These are phyloP conservation scores for Aspergillus carbonarius DNA, from an alignment of 2,329 filamentous ascomycete genomes.

Conservation along the genomic window DNA sequence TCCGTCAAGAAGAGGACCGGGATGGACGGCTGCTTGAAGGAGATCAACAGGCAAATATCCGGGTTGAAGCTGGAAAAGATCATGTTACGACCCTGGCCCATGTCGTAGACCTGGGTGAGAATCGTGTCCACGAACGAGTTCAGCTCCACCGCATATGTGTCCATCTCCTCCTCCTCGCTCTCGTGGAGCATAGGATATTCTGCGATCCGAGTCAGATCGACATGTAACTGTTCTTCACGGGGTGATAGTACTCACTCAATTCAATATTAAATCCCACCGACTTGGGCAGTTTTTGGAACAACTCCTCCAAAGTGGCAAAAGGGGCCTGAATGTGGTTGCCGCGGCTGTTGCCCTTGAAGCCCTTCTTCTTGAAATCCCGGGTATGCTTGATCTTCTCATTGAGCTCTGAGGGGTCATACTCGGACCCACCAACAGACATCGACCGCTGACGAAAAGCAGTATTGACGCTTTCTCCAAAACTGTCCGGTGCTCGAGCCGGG, in stretches of 20 bases:
- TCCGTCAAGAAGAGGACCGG: slow-evolving; percentile 94
- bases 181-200: slow-evolving; percentile 98
- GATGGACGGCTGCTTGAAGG: slow-evolving; percentile 96
- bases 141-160: slow-evolving; percentile 90
- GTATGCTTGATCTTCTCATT: slow-evolving; percentile 96
- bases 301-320: slow-evolving; percentile 90
- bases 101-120: slow-evolving; percentile 82
- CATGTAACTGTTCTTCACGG: slow-evolving; percentile 24
- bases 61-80: slow-evolving; percentile 98
- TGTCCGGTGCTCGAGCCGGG: slow-evolving; percentile 32
- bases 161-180: slow-evolving; percentile 93
- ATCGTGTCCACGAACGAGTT: slow-evolving; percentile 97
- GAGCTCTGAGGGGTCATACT: slow-evolving; percentile 42
- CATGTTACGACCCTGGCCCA: slow-evolving; percentile 79
- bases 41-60: slow-evolving; percentile 89
- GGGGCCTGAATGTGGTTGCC: slow-evolving; percentile 94
- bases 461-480: slow-evolving; percentile 14
- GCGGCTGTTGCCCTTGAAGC: slow-evolving; percentile 92
- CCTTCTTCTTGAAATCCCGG: slow-evolving; percentile 87
- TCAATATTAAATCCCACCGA: slow-evolving; percentile 96
- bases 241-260: slow-evolving; percentile 60
- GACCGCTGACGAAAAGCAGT: slow-evolving; percentile 47
- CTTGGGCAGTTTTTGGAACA: slow-evolving; percentile 81
- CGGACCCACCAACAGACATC: slow-evolving; percentile 59
- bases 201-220: slow-evolving; percentile 33